Evolutionary conservation across 768 basidiomycete genomes (phyloP).

Genomic region (Goffeauzyma gilvescens): DNA sequence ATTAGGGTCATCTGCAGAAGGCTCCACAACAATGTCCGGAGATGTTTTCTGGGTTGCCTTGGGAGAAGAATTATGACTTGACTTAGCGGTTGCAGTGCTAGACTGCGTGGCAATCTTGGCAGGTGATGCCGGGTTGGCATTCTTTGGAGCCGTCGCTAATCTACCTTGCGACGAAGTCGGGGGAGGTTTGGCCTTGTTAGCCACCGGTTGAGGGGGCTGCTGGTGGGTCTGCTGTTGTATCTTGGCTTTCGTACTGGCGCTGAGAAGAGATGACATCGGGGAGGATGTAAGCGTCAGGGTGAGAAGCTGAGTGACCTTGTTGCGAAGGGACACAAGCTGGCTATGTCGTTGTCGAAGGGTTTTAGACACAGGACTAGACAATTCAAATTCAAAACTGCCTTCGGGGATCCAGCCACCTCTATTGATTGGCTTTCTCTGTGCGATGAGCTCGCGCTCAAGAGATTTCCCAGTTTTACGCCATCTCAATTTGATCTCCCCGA

Average conservation of each 20-base stretch:
- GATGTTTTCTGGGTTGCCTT: not conserved
- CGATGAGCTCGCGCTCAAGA: constrained; percentile 4
- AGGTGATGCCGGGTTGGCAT: no score
- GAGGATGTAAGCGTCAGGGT: constrained; percentile 5
- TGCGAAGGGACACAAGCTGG: not conserved
- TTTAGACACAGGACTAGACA: constrained; percentile 3
- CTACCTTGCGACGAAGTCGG: no score
- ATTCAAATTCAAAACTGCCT: constrained; percentile 27
- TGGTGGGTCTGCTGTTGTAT: no score
- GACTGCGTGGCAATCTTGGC: no score
- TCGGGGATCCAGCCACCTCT: constrained; percentile 27
- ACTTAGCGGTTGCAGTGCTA: no score
- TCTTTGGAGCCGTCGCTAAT: no score
- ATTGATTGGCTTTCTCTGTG: constrained; percentile 11
- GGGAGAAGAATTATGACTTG: no score
- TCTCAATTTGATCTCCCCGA: not conserved
- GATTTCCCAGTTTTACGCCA: constrained; percentile 11
- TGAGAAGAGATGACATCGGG: constrained; percentile 1
- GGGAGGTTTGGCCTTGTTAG: no score
- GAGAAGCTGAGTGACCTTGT: constrained; percentile 6
- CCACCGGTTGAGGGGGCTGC: no score
- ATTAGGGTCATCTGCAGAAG: constrained; percentile 4
- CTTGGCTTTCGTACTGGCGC: no score
- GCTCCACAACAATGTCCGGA: constrained; percentile 1
- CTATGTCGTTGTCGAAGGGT: not conserved